A percentile compares a stretch with the other conserved stretches of the same genome.
phyloP scores from a whole-genome alignment of 2,329 filamentous ascomycete species.

The Colletotrichum tropicicola region DNA sequence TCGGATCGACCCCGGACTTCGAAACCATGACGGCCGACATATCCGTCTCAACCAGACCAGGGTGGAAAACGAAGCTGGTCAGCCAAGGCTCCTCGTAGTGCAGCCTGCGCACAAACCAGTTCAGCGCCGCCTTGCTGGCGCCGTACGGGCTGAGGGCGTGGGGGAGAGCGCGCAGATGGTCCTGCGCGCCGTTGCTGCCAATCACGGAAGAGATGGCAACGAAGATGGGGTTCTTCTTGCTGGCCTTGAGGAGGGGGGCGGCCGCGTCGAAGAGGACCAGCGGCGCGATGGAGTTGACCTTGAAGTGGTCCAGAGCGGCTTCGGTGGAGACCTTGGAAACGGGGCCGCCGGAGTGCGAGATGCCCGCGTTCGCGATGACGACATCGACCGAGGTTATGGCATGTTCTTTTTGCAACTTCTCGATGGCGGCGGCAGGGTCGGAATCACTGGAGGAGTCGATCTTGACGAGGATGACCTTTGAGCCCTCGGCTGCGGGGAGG shows the following conservation, averaged over 20 bases:
- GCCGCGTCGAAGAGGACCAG: constrained; percentile 33
- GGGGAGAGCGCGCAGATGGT: not conserved
- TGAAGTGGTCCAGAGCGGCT: constrained; percentile 41
- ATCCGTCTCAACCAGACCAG: constrained; percentile 29
- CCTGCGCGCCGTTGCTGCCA: constrained; percentile 32
- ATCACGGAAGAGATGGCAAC: constrained; percentile 36
- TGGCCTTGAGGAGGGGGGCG: constrained; percentile 36
- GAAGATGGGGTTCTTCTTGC: constrained; percentile 34
- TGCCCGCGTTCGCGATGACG: constrained; percentile 63
- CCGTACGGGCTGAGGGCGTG: constrained; percentile 32
- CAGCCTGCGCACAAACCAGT: constrained; percentile 31
- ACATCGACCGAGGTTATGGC: constrained; percentile 55
- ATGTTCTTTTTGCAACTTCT: constrained; percentile 37
- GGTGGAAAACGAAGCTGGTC: constrained; percentile 32
- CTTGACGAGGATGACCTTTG: constrained; percentile 49
- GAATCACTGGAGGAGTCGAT: constrained; percentile 47
- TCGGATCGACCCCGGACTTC: not conserved
- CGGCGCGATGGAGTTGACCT: constrained; percentile 43
- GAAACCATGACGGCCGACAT: not conserved
- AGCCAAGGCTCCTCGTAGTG: constrained; percentile 37
- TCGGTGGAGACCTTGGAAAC: constrained; percentile 39
- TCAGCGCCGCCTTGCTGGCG: constrained; percentile 32
- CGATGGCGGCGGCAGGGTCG: constrained; percentile 42
- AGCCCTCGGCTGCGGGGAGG: constrained; percentile 45
- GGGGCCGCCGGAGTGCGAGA: constrained; percentile 28